Percentiles rank a stretch among this genome's conserved stretches.
phyloP scores from a whole-genome alignment of 2,329 filamentous ascomycete species.

The Coniochaeta sp. region DNA sequence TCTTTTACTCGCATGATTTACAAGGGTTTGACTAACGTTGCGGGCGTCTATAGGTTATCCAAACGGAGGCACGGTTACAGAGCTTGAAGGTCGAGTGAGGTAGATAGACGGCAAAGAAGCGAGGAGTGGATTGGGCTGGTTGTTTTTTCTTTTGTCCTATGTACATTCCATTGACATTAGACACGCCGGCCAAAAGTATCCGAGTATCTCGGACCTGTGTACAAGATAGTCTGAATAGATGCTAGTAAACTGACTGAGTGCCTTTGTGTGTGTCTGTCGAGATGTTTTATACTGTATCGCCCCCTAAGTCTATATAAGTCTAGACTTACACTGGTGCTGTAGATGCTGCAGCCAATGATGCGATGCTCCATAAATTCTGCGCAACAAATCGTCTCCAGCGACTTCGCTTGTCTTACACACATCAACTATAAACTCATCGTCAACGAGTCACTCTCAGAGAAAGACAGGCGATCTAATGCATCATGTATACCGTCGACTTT shows the following conservation, averaged over 20 bases:
- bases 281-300: no score
- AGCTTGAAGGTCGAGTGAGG: conserved; percentile 79
- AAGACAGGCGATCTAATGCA: background rate
- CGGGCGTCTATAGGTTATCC: conserved; percentile 67
- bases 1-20: background rate
- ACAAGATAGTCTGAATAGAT: background rate
- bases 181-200: background rate
- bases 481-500: background rate
- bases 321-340: no score
- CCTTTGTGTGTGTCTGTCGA: no score
- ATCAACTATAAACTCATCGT: background rate
- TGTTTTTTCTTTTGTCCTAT: conserved; percentile 8
- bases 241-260: background rate
- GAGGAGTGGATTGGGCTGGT: background rate
- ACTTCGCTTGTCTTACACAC: background rate
- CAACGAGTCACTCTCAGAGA: background rate
- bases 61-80: conserved; percentile 81
- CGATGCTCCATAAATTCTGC: background rate
- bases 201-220: background rate
- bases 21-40: conserved; percentile 14
- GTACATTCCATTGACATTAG: conserved; percentile 8
- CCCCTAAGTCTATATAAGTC: no score
- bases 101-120: conserved; percentile 31
- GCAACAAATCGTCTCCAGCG: background rate
- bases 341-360: background rate